These are phyloP conservation scores for Corchorus capsularis DNA, from an alignment of 345 rosid genomes.

Conservation along the genomic window DNA sequence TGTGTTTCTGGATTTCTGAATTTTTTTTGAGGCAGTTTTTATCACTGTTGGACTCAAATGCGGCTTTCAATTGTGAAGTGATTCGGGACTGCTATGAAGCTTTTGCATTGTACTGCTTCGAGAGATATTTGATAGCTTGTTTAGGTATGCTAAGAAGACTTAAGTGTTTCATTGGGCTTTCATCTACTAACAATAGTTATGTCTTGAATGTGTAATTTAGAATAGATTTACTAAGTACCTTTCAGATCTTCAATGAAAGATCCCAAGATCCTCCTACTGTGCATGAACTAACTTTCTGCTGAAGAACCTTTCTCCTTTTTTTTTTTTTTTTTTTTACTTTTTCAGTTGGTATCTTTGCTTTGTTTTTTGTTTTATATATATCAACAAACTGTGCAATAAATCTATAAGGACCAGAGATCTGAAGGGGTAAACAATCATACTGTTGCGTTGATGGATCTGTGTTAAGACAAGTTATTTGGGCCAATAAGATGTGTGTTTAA, in stretches of 20 bases:
- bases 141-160: constrained; percentile 58
- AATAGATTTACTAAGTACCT: neutral
- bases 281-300: no score
- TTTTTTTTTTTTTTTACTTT: neutral
- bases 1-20: constrained; percentile 23
- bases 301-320: no score
- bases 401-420: neutral
- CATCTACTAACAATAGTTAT: neutral
- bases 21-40: constrained; percentile 63
- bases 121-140: constrained; percentile 98
- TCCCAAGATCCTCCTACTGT: no score
- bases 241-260: neutral
- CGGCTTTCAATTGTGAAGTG: constrained; percentile 93
- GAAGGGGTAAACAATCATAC: neutral
- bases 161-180: neutral
- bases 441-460: neutral
- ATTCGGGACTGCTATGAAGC: constrained; percentile 99
- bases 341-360: neutral
- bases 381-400: constrained; percentile 1
- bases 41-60: constrained; percentile 84
- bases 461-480: neutral
- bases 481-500: neutral
- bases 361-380: neutral
- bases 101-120: constrained; percentile 96
- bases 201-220: neutral